These are phyloP conservation scores for Scorias spongiosa DNA, from an alignment of 2,329 filamentous ascomycete species.

Conservation along the genomic window DNA sequence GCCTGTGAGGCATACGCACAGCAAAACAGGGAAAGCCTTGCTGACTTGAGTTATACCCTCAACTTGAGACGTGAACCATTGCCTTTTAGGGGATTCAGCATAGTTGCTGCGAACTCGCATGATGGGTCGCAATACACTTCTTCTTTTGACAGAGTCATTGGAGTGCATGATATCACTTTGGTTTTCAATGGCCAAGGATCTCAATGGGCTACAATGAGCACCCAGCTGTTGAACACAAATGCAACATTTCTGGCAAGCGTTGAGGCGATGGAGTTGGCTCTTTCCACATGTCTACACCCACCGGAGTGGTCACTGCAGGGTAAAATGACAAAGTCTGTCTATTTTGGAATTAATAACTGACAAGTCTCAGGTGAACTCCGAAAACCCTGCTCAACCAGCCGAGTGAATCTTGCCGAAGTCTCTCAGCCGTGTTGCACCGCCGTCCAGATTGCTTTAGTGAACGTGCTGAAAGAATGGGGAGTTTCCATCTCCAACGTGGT, in stretches of 20 bases:
- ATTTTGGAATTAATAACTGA: too few species aligned
- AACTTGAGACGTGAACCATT: not conserved
- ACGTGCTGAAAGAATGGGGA: conserved; percentile 17
- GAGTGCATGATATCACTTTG: not conserved
- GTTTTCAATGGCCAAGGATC: conserved; percentile 12
- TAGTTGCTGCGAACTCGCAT: not conserved
- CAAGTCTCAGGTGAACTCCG: not conserved
- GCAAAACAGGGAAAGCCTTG: too few species aligned
- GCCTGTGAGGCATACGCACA: too few species aligned
- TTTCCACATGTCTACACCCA: too few species aligned
- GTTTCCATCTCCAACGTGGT: conserved; percentile 8
- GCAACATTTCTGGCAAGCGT: not conserved
- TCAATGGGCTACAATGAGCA: conserved; percentile 8
- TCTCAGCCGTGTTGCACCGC: conserved; percentile 34
- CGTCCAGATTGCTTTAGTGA: conserved; percentile 34
- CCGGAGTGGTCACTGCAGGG: too few species aligned
- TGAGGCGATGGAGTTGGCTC: too few species aligned
- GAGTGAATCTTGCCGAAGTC: conserved; percentile 21
- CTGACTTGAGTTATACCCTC: not conserved
- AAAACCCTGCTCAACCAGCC: conserved; percentile 16
- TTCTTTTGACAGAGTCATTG: too few species aligned
- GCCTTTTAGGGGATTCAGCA: not conserved
- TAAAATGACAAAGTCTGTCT: too few species aligned
- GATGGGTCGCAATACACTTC: not conserved
- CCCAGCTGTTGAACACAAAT: not conserved